Conservation (phyloP, 495 filamentous ascomycete genomes). For the Cenococcum geophilum region DNA sequence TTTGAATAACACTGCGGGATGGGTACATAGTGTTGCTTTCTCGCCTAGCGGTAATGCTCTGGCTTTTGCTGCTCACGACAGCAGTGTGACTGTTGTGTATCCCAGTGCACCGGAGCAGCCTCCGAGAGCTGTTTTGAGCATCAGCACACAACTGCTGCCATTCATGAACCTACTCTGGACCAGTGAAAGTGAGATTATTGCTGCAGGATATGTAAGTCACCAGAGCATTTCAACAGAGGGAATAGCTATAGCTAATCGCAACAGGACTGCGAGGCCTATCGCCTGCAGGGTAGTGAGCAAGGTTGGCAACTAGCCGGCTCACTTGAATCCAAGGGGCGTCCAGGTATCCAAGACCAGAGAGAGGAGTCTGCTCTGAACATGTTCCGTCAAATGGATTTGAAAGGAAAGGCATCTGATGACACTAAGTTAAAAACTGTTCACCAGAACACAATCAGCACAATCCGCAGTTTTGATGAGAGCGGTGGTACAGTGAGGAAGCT, state of each 20-base stretch:
- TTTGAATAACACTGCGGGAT: conserved; percentile 89
- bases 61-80: conserved; percentile 89
- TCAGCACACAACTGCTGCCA: conserved; percentile 81
- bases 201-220: conserved; percentile 70
- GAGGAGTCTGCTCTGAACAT: conserved; percentile 91
- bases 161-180: conserved; percentile 92
- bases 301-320: conserved; percentile 86
- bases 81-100: conserved; percentile 92
- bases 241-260: conserved; percentile 1
- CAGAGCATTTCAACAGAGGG: conserved; percentile 7
- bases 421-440: conserved; percentile 93
- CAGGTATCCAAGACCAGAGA: conserved; percentile 53
- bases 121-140: conserved; percentile 77
- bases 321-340: conserved; percentile 57
- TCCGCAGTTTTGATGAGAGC: conserved; percentile 65
- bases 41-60: conserved; percentile 86
- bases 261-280: conserved; percentile 87
- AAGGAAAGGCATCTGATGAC: conserved; percentile 81
- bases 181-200: conserved; percentile 86
- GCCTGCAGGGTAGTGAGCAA: conserved; percentile 70
- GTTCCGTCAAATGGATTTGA: conserved; percentile 98
- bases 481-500: conserved; percentile 67
- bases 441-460: conserved; percentile 88
- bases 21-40: conserved; percentile 88
- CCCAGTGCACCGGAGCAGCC: conserved; percentile 87